Base-by-base conservation (phyloP, 495 filamentous ascomycete species). In the Neurospora sp. region DNA sequence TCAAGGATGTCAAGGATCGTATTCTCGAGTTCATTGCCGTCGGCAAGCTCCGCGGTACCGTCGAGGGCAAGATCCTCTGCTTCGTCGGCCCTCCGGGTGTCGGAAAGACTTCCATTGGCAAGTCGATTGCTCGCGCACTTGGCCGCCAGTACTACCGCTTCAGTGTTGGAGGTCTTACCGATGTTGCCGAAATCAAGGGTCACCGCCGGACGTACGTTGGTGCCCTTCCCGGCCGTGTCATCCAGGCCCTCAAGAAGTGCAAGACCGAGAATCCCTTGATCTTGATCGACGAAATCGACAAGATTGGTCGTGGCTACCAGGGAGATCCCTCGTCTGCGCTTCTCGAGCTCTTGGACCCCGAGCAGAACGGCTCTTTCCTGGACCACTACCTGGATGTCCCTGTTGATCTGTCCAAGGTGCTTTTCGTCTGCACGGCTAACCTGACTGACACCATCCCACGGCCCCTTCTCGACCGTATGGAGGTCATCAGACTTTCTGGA, bases 341-440 rank as follows among this genome's bases (percentile, higher is more conserved):
- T 68, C 87, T 99, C 16, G 96, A 99, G 78, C 84, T 99, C 40
- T 89, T 99, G 39, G 96, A 99, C 76, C 96, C 96, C 1, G 96
- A 98, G 82, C 96, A 99, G 78, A 99, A 99, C 83, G 92, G 87
- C 78, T 97, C 93, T 39, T 99, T 99, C 87, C 81, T 99, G 69
- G 96, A 99, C 76, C 96, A 99, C 78, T 99, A 99, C 81, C 92
- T 99, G 90, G 96, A 99, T 82, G 94, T 99, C 0, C 96, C 96
- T 7, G 95, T 99, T 39, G 96, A 99, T 81, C 87, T 99, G 44
- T 97, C 94, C 61, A 98, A 97, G 84, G 96, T 99, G 7, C 89
- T 99, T 40, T 99, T 99, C 82, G 96, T 99, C 65, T 99, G 96
- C 84, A 99, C 96, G 6, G 96, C 96, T 44, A 99, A 99, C 78